phyloP scores from a whole-genome alignment of 306 rosid genomes.

The Astragalus glycyphyllos region DNA sequence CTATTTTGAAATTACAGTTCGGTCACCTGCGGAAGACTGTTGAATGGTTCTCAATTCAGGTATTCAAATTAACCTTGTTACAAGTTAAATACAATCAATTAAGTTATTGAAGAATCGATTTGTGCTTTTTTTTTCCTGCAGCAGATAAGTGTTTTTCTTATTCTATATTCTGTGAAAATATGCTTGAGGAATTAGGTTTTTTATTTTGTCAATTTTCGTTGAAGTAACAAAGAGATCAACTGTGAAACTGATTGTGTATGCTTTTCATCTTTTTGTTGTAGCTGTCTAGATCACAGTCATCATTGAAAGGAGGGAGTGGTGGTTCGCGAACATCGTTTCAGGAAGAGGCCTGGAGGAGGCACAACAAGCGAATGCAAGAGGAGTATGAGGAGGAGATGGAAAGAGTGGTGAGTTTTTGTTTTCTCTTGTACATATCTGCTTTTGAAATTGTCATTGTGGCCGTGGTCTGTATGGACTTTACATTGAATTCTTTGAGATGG shows the following conservation, averaged over 20 bases:
- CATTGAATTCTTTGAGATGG: conserved; percentile 22
- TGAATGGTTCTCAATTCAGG: conserved; percentile 84
- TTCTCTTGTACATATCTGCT: background rate
- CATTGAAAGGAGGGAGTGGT: conserved; percentile 64
- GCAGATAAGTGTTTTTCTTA: background rate
- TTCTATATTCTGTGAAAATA: background rate
- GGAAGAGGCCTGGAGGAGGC: conserved; percentile 90
- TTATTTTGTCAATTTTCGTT: background rate
- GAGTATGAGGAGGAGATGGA: conserved; percentile 98
- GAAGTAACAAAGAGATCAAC: too few species aligned
- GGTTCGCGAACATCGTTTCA: conserved; percentile 70
- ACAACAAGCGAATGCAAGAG: conserved; percentile 87
- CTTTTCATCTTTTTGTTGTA: conserved; percentile 52
- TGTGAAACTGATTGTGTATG: conserved; percentile 48
- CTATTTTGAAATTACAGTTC: conserved; percentile 63
- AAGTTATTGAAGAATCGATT: background rate
- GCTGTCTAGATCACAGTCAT: conserved; percentile 65
- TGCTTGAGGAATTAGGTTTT: conserved; percentile 26
- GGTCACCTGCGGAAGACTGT: conserved; percentile 80
- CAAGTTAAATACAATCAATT: background rate
- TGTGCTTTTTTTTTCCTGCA: background rate
- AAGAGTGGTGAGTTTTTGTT: conserved; percentile 76
- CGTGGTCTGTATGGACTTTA: background rate
- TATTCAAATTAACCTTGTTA: conserved; percentile 34
- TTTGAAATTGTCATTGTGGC: background rate